Evolutionary conservation across 495 filamentous ascomycete species (phyloP).

Genomic region (Aspergillus incahuasiensis): DNA sequence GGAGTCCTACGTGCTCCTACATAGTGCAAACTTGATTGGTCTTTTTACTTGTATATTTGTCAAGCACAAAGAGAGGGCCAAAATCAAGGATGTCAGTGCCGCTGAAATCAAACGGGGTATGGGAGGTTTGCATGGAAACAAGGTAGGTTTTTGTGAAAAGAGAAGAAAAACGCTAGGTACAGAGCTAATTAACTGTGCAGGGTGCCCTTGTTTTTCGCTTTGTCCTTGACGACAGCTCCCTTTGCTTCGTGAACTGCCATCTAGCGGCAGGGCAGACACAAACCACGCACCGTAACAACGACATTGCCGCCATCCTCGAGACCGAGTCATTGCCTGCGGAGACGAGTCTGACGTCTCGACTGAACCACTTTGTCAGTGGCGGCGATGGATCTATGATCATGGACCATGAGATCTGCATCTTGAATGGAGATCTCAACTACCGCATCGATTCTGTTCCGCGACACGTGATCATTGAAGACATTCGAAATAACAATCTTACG

Average conservation of each 20-base stretch:
- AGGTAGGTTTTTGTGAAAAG: conserved; percentile 55
- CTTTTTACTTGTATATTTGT: conserved; percentile 96
- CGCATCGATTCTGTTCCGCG: conserved; percentile 96
- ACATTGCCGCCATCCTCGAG: conserved; percentile 87
- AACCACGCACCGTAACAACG: conserved; percentile 86
- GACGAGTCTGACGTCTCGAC: conserved; percentile 50
- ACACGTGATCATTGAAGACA: conserved; percentile 79
- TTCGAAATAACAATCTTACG: conserved; percentile 71
- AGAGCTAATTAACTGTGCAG: conserved; percentile 36
- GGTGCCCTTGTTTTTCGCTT: conserved; percentile 91
- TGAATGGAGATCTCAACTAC: conserved; percentile 97
- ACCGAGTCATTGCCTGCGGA: conserved; percentile 65
- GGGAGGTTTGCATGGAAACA: conserved; percentile 91
- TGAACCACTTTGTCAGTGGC: conserved; percentile 78
- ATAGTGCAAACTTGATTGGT: conserved; percentile 85
- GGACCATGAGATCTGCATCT: conserved; percentile 91
- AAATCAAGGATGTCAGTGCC: conserved; percentile 69
- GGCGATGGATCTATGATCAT: conserved; percentile 95
- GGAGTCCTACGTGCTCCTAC: conserved; percentile 77
- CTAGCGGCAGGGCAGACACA: conserved; percentile 89
- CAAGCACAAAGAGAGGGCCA: conserved; percentile 66
- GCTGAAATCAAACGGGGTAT: conserved; percentile 92
- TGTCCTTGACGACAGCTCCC: conserved; percentile 80
- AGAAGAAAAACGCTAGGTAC: no score
- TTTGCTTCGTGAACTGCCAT: conserved; percentile 98